Base-by-base conservation (phyloP, 352 stramenopile genomes). In the Globisporangium alternatum region DNA sequence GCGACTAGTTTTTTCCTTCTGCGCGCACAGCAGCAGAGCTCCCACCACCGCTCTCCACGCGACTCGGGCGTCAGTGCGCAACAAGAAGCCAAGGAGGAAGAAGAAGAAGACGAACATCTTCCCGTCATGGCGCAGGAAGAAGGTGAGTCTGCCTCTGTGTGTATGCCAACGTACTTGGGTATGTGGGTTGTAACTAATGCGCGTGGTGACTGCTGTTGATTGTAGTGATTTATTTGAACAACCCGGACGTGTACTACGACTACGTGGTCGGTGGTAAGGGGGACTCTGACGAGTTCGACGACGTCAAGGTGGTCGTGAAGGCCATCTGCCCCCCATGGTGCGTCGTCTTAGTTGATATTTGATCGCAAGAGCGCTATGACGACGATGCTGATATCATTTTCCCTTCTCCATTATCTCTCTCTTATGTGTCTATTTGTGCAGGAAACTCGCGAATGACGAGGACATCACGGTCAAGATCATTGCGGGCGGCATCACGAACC, bases 401-500 rank as follows among this genome's bases (percentile, higher is more conserved):
- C 25, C 15, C 60, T 17, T 13, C 22, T 19, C 15, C 33, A 39
- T 39, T 39, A 37, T 45, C 8, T n/a, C 21, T 21, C 21, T 28
- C 39, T 3, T 7, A 15, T n/a, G 5, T 28, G 5, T 28, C 7
- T 56, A 6, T 2, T 17, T 21, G 7, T n/a, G 7, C 53, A 88
- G 79, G 83, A 73, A 79, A 21, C 48, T 78, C 64, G 86, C 81
- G 6, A 10, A 58, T 19, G 77, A 80, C 33, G 74, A 85, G 28
- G 72, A 92, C 37, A 95, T 96, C 54, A 71, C 65, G 8, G 80
- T 96, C 71, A 93, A 93, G 66, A 91, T 93, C 69, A 89, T 94
- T 53, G 80, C 81, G 49, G 93, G 93, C 48, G 93, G 93, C 49
- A 98, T 98, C 74, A 98, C 93, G 15, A 98, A 98, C 68, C 81